Conservation (phyloP, 306 rosid genomes). For the Crataegus laevigata region DNA sequence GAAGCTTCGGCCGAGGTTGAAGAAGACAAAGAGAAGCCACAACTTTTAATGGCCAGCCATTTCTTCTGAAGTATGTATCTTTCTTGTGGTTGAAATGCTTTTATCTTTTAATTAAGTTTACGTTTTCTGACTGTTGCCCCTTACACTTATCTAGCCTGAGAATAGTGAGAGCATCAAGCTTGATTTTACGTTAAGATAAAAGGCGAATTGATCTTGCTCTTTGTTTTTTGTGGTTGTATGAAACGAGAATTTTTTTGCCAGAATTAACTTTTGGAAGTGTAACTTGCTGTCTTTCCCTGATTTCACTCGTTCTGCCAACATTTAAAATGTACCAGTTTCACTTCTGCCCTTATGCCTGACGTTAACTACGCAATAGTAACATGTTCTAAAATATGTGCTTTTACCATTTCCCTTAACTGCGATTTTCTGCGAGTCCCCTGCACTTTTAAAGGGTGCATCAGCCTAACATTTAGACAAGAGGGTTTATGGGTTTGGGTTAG, state of each 20-base stretch:
- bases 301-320: background rate
- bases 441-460: background rate
- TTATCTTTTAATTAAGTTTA: background rate
- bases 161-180: background rate
- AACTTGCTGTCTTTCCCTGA: background rate
- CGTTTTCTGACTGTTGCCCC: background rate
- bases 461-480: background rate
- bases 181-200: background rate
- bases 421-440: background rate
- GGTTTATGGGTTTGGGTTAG: too few relatives aligned
- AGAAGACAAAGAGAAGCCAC: constrained; percentile 79
- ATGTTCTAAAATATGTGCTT: background rate
- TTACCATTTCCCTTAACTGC: background rate
- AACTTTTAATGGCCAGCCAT: constrained; percentile 85
- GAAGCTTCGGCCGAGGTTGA: constrained; percentile 59
- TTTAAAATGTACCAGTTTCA: background rate
- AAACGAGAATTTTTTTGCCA: background rate
- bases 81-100: constrained; percentile 23
- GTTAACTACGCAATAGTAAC: background rate
- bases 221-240: background rate
- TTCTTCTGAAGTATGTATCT: constrained; percentile 52
- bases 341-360: background rate
- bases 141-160: background rate
- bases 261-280: background rate
- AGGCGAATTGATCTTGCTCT: background rate